phyloP scores from a whole-genome alignment of 108 stramenopile genomes.

The Conticribra guillardii region DNA sequence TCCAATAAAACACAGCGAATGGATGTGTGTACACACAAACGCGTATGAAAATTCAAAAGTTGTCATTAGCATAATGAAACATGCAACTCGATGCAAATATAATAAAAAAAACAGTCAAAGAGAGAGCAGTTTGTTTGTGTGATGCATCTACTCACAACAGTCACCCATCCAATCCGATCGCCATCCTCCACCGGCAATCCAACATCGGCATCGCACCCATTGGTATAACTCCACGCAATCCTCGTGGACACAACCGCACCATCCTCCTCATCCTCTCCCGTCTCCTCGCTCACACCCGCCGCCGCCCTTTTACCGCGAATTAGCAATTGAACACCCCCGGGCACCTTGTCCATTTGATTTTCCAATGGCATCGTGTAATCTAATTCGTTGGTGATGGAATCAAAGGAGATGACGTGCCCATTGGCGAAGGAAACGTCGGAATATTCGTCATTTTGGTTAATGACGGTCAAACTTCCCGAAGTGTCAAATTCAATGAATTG shows the following conservation, averaged over 20 bases:
- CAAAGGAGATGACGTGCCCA: constrained; percentile 22
- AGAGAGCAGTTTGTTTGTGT: background rate
- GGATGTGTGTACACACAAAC: too few relatives aligned
- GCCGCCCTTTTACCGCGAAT: constrained; percentile 14
- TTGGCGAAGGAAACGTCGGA: constrained; percentile 14
- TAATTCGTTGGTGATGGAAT: constrained; percentile 29
- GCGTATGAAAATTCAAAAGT: too few relatives aligned
- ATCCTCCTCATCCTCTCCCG: constrained; percentile 1
- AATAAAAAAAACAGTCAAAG: background rate
- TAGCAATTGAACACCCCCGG: constrained; percentile 31
- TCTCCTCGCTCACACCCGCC: background rate
- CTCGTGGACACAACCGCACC: constrained; percentile 18
- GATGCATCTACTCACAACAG: constrained; percentile 11
- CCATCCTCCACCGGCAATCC: constrained; percentile 28
- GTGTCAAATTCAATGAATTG: constrained; percentile 45
- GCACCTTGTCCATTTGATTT: constrained; percentile 24
- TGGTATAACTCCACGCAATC: constrained; percentile 37
- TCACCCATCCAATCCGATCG: constrained; percentile 35
- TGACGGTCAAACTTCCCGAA: constrained; percentile 25
- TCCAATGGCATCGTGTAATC: constrained; percentile 2
- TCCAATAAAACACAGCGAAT: too few relatives aligned
- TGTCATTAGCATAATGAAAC: too few relatives aligned
- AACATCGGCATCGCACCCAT: constrained; percentile 16
- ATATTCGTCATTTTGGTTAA: constrained; percentile 40
- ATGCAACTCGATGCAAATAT: background rate